These are phyloP conservation scores for Rhytidiadelphus loreus DNA, from an alignment of 225 moss, liverwort and hornwort genomes.

Conservation along the genomic window DNA sequence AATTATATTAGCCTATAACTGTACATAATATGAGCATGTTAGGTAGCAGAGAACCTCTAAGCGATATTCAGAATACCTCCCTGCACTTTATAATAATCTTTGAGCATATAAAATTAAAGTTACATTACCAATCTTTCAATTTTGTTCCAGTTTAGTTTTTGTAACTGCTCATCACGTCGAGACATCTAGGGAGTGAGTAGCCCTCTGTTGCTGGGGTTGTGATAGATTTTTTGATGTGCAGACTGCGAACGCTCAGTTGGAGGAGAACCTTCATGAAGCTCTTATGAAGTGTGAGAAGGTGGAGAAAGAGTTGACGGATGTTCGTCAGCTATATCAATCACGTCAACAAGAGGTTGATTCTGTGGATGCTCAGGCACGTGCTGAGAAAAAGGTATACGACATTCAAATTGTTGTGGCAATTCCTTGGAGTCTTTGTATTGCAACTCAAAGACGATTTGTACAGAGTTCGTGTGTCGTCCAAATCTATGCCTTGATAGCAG, in stretches of 20 bases:
- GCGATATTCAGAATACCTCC: not conserved
- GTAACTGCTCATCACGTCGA: not conserved
- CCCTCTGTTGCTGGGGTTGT: not conserved
- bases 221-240: constrained; percentile 6
- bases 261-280: constrained; percentile 44
- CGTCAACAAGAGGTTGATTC: constrained; percentile 66
- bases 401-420: not conserved
- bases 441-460: not conserved
- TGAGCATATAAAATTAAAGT: not conserved
- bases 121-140: not conserved
- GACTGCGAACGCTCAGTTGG: constrained; percentile 50
- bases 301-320: constrained; percentile 51
- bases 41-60: not conserved
- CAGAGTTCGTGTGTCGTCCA: not conserved
- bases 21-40: not conserved
- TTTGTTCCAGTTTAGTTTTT: not conserved
- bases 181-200: not conserved
- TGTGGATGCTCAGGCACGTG: constrained; percentile 63
- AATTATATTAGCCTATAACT: not conserved
- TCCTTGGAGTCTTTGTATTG: not conserved
- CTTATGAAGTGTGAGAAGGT: constrained; percentile 39
- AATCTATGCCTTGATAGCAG: not conserved
- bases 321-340: constrained; percentile 37
- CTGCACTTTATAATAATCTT: not conserved
- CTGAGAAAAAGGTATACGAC: constrained; percentile 64